phyloP scores from a whole-genome alignment of 345 rosid genomes.

The Camelina laxa region DNA sequence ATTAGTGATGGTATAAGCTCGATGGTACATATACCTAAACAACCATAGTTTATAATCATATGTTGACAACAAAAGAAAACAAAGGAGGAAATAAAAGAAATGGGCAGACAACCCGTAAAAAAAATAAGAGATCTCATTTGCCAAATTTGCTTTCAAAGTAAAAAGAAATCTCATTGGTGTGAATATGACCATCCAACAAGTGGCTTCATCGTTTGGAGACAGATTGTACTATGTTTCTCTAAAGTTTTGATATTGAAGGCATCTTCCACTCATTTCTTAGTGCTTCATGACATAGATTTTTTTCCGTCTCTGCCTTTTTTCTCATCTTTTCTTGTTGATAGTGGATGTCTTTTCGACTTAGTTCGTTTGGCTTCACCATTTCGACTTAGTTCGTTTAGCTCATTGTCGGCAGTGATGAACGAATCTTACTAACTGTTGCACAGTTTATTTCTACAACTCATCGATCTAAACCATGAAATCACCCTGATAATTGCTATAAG shows the following conservation, averaged over 20 bases:
- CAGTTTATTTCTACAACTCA: not conserved
- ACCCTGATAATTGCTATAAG: not conserved
- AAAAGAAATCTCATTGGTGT: conserved; percentile 26
- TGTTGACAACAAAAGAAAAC: not conserved
- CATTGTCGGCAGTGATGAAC: not conserved
- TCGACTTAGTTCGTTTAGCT: not conserved
- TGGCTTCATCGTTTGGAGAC: conserved; percentile 43
- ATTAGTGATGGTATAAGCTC: not conserved
- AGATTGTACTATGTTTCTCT: conserved; percentile 42
- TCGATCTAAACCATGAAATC: not conserved
- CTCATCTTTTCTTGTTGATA: not conserved
- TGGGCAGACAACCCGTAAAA: conserved; percentile 12
- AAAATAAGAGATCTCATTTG: conserved; percentile 31
- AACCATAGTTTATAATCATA: not conserved
- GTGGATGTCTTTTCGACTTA: conserved; percentile 2
- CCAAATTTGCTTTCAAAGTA: conserved; percentile 30
- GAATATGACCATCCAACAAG: conserved; percentile 41
- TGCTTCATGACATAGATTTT: conserved; percentile 32
- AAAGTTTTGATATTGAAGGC: conserved; percentile 28
- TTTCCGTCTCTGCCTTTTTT: not conserved
- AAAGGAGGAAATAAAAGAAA: conserved; percentile 10
- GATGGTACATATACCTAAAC: conserved; percentile 1
- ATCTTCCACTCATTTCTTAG: conserved; percentile 31
- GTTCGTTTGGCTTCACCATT: conserved; percentile 14
- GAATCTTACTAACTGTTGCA: conserved; percentile 2